A percentile compares a stretch with the other conserved stretches of the same genome.
Evolutionary conservation across 2,329 filamentous ascomycete species (phyloP).

Genomic region (Myriosclerotinia scirpicola): DNA sequence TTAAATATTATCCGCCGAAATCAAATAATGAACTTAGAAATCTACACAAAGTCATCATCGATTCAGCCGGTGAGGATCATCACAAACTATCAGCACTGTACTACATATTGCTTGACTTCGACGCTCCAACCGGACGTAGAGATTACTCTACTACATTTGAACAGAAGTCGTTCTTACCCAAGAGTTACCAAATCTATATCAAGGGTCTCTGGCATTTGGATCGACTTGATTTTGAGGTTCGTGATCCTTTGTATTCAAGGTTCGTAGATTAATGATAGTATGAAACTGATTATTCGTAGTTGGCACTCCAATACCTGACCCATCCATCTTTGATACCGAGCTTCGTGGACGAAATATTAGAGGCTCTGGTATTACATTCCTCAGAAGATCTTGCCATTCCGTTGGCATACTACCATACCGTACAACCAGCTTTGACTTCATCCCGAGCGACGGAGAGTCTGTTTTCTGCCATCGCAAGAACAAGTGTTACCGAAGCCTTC

Average conservation of each 20-base stretch:
- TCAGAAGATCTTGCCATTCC: slow-evolving; percentile 63
- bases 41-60: slow-evolving; percentile 69
- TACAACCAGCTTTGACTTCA: slow-evolving; percentile 69
- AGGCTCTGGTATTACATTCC: slow-evolving; percentile 62
- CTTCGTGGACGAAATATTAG: slow-evolving; percentile 80
- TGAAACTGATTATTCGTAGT: slow-evolving; percentile 44
- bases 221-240: slow-evolving; percentile 63
- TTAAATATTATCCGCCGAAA: slow-evolving; percentile 72
- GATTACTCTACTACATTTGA: slow-evolving; percentile 59
- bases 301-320: slow-evolving; percentile 72
- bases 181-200: slow-evolving; percentile 77
- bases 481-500: slow-evolving; percentile 71
- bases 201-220: slow-evolving; percentile 82
- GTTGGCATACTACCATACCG: slow-evolving; percentile 76
- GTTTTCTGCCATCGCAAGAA: slow-evolving; percentile 66
- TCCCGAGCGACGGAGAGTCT: slow-evolving; percentile 63
- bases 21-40: slow-evolving; percentile 65
- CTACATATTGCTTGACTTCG: slow-evolving; percentile 77
- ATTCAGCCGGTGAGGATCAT: slow-evolving; percentile 63
- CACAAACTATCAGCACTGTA: slow-evolving; percentile 82
- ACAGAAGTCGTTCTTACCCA: slow-evolving; percentile 62
- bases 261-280: slow-evolving; percentile 12
- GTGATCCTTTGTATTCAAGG: slow-evolving; percentile 26
- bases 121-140: slow-evolving; percentile 44
- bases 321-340: slow-evolving; percentile 78